phyloP scores from a whole-genome alignment of 352 stramenopile genomes.

The Phytopythium montanum region DNA sequence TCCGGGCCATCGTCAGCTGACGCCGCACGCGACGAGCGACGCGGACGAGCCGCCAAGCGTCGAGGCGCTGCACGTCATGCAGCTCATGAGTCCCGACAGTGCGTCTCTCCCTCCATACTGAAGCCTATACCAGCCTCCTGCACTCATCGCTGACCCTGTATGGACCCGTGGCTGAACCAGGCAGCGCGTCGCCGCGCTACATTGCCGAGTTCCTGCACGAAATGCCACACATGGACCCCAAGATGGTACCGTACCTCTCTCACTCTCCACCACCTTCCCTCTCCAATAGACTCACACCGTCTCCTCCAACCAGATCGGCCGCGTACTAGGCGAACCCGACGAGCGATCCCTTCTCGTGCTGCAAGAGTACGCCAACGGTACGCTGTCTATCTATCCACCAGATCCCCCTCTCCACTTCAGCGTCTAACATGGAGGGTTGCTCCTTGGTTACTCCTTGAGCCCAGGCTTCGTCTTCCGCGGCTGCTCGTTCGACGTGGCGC shows the following conservation, averaged over 20 bases:
- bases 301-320: constrained; percentile 32
- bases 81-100: constrained; percentile 51
- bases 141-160: background rate
- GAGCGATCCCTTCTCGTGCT: constrained; percentile 54
- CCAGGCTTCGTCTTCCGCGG: constrained; percentile 58
- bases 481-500: constrained; percentile 57
- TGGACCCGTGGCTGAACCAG: constrained; percentile 8
- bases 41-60: constrained; percentile 7
- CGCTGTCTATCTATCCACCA: constrained; percentile 1
- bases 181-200: constrained; percentile 40
- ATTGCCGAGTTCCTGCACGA: constrained; percentile 65
- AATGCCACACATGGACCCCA: constrained; percentile 59
- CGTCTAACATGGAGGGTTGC: too few species aligned
- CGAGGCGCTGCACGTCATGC: constrained; percentile 26
- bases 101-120: constrained; percentile 3
- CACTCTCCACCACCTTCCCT: background rate
- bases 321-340: constrained; percentile 64
- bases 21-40: background rate
- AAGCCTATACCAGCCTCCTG: too few species aligned
- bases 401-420: too few species aligned
- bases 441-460: background rate
- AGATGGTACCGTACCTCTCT: constrained; percentile 36
- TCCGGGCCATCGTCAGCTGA: constrained; percentile 2
- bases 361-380: constrained; percentile 64
- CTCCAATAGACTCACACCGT: background rate